phyloP scores from a whole-genome alignment of 78 protist species.

The Planoprotostelium fungivorum region DNA sequence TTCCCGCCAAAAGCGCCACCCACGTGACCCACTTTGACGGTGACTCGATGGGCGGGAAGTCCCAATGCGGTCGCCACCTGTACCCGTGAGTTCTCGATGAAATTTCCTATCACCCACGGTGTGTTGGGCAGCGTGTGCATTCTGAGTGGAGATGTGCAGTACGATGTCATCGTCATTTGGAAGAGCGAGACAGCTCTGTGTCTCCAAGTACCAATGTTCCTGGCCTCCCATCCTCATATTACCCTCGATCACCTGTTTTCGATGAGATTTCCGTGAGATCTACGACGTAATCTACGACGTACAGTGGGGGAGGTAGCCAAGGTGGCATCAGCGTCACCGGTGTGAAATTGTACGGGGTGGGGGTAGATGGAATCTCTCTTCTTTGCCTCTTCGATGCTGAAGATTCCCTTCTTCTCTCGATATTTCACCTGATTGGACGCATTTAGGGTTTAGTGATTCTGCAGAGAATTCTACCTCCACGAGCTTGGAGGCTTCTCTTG shows the following conservation, averaged over 20 bases:
- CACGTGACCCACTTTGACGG: constrained; percentile 53
- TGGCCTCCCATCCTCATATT: constrained; percentile 80
- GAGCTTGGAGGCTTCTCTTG: constrained; percentile 56
- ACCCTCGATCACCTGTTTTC: constrained; percentile 45
- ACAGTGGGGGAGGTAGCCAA: constrained; percentile 9
- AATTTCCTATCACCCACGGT: too few species aligned
- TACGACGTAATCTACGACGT: neutral
- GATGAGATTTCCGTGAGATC: neutral
- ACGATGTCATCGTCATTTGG: constrained; percentile 82
- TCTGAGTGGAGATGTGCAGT: constrained; percentile 71
- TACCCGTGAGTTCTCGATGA: too few species aligned
- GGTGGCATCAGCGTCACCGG: constrained; percentile 68
- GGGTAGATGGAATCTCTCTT: constrained; percentile 12
- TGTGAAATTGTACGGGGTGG: constrained; percentile 3
- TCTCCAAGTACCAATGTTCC: constrained; percentile 96
- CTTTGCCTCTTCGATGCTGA: constrained; percentile 84
- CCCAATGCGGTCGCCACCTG: constrained; percentile 78
- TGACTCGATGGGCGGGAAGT: constrained; percentile 67
- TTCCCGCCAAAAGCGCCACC: constrained; percentile 99
- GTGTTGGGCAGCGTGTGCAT: constrained; percentile 68
- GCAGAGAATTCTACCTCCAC: constrained; percentile 39
- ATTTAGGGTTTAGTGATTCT: neutral
- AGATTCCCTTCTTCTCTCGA: constrained; percentile 42
- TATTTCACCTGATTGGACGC: constrained; percentile 48
- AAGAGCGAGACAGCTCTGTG: constrained; percentile 65